These are phyloP conservation scores for Fagus sylvatica DNA, from an alignment of 306 rosid genomes.

Conservation along the genomic window DNA sequence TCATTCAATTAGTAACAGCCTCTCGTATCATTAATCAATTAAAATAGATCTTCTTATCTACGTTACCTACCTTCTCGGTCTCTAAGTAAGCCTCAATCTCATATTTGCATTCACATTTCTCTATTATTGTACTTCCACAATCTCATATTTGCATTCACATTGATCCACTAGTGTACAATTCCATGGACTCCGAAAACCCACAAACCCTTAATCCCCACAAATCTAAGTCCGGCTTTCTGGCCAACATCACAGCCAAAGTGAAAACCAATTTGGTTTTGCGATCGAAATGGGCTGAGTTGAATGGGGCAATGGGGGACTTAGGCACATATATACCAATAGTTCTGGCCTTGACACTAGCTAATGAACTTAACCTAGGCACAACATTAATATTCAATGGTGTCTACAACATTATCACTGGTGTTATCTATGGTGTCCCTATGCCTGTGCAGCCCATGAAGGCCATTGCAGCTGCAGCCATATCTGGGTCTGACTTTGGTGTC, in stretches of 20 bases:
- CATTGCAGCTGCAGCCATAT: slow-evolving; percentile 62
- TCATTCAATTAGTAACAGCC: too few relatives aligned
- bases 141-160: background rate
- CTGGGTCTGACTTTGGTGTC: slow-evolving; percentile 49
- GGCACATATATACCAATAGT: slow-evolving; percentile 83
- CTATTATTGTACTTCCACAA: too few relatives aligned
- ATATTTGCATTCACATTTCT: too few relatives aligned
- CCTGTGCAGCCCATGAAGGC: slow-evolving; percentile 93
- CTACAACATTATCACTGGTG: slow-evolving; percentile 64
- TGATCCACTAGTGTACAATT: background rate
- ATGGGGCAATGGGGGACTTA: slow-evolving; percentile 84
- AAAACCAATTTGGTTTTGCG: slow-evolving; percentile 46
- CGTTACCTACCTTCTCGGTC: too few relatives aligned
- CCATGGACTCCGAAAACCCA: slow-evolving; percentile 42
- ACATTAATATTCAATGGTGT: slow-evolving; percentile 72
- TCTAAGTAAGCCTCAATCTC: background rate
- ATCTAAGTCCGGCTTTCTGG: slow-evolving; percentile 10
- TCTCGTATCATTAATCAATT: too few relatives aligned
- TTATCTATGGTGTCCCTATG: slow-evolving; percentile 78
- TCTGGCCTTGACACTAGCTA: slow-evolving; percentile 54
- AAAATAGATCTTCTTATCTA: too few relatives aligned
- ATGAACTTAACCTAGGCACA: slow-evolving; percentile 65
- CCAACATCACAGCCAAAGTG: slow-evolving; percentile 29
- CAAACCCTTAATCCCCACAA: background rate
- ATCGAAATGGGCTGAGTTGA: slow-evolving; percentile 66